Percentiles rank a stretch among this genome's conserved stretches.
These are phyloP conservation scores for Phytopythium oedochilum DNA, from an alignment of 352 stramenopile genomes.

Conservation along the genomic window DNA sequence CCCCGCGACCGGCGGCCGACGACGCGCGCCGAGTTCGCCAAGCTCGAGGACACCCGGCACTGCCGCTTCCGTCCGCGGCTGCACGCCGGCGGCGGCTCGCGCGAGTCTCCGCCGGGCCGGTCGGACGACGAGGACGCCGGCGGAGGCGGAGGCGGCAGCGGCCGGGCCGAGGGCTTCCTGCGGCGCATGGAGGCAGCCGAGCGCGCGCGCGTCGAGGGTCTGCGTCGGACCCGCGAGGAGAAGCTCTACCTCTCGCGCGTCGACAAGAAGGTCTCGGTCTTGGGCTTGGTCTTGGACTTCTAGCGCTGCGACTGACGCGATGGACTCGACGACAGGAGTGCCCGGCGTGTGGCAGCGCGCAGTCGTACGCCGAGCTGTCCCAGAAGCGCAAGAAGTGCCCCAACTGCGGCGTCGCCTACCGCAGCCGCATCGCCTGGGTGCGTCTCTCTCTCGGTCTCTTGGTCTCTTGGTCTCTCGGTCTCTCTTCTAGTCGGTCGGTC, in stretches of 20 bases:
- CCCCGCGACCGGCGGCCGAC: not conserved
- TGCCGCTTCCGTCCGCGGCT: slow-evolving; percentile 51
- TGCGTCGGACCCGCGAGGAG: slow-evolving; percentile 61
- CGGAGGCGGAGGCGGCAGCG: slow-evolving; percentile 7
- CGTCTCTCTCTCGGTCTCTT: too few relatives aligned
- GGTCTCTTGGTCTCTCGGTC: too few relatives aligned
- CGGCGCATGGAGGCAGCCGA: slow-evolving; percentile 70
- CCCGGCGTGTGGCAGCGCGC: slow-evolving; percentile 57
- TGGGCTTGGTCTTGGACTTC: too few relatives aligned
- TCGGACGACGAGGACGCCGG: slow-evolving; percentile 40
- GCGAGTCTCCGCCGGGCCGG: slow-evolving; percentile 16
- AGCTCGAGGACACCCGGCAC: slow-evolving; percentile 50
- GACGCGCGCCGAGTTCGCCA: slow-evolving; percentile 23
- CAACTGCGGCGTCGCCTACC: slow-evolving; percentile 70
- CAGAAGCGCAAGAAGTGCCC: slow-evolving; percentile 81
- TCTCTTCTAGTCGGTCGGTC: too few relatives aligned
- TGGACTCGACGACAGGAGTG: slow-evolving; percentile 48
- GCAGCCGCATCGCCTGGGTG: slow-evolving; percentile 62
- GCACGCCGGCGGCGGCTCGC: slow-evolving; percentile 15
- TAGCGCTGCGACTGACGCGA: slow-evolving; percentile 9
- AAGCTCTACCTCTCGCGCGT: slow-evolving; percentile 43
- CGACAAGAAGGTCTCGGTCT: slow-evolving; percentile 81
- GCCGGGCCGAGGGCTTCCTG: slow-evolving; percentile 54
- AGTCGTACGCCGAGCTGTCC: slow-evolving; percentile 70
- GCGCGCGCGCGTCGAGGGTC: slow-evolving; percentile 43